A percentile compares a stretch with the other conserved stretches of the same genome.
These are phyloP conservation scores for Podospora conica DNA, from an alignment of 495 filamentous ascomycete species.

Conservation along the genomic window DNA sequence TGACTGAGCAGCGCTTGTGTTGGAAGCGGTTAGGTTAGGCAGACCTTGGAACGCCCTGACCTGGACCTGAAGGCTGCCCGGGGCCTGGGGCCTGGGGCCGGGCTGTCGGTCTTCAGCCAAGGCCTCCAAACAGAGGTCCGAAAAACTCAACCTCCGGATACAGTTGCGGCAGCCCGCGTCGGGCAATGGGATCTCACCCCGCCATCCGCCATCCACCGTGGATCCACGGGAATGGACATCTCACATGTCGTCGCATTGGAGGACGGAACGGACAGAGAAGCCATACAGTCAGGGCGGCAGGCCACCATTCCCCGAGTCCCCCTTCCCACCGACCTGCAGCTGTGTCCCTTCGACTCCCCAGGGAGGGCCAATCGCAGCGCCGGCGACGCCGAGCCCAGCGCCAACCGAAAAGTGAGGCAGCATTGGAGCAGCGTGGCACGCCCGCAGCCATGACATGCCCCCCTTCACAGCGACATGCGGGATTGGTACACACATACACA, in stretches of 20 bases:
- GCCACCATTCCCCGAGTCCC: not conserved
- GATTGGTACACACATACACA: no score
- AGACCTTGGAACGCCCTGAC: not conserved
- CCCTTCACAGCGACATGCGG: not conserved
- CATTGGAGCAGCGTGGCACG: not conserved
- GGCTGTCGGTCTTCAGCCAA: not conserved
- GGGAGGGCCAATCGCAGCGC: not conserved
- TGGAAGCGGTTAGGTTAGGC: slow-evolving; percentile 6
- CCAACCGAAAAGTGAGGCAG: not conserved
- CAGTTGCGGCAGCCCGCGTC: not conserved
- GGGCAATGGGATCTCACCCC: not conserved
- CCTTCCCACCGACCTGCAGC: not conserved
- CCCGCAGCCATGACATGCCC: not conserved
- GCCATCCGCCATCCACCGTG: not conserved
- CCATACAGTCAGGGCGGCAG: no score
- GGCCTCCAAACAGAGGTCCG: not conserved
- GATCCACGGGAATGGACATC: no score
- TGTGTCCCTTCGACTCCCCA: not conserved
- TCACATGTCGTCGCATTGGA: not conserved
- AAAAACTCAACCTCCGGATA: no score
- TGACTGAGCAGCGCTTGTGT: slow-evolving; percentile 4
- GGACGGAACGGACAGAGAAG: no score
- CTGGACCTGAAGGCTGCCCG: not conserved
- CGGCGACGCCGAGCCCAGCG: not conserved
- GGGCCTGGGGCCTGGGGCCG: not conserved